Evolutionary conservation across 2,329 filamentous ascomycete genomes (phyloP).

Genomic region (Microascus cirrosus): DNA sequence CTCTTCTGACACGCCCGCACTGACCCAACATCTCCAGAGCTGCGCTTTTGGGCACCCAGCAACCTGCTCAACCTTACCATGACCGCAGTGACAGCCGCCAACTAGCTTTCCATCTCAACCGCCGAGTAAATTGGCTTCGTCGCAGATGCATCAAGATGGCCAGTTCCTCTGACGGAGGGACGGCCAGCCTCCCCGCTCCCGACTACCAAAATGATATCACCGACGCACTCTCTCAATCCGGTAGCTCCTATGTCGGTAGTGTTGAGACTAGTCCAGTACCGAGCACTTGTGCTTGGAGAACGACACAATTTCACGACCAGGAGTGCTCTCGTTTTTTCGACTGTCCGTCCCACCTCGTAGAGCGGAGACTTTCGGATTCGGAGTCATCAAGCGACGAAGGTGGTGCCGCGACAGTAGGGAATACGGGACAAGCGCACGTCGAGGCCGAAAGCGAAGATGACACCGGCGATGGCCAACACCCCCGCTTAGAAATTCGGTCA

Average conservation of each 20-base stretch:
- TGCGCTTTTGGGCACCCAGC: not conserved
- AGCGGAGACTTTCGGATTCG: conserved; percentile 20
- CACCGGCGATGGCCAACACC: not conserved
- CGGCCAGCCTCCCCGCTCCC: conserved; percentile 8
- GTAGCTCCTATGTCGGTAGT: conserved; percentile 29
- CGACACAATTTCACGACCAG: conserved; percentile 23
- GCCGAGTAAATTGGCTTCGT: not conserved
- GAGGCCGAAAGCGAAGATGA: not conserved
- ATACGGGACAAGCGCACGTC: not conserved
- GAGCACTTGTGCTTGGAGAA: conserved; percentile 25
- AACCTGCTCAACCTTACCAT: not conserved
- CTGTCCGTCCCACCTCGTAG: conserved; percentile 33
- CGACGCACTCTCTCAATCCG: conserved; percentile 12
- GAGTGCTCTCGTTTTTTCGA: conserved; percentile 37
- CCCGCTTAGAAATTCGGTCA: not conserved
- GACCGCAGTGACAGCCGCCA: conserved; percentile 5
- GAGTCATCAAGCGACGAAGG: conserved; percentile 1
- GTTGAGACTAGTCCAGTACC: conserved; percentile 9
- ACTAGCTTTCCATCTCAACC: not conserved
- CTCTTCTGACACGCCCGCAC: not conserved
- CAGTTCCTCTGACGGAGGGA: conserved; percentile 16
- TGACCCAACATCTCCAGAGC: not conserved
- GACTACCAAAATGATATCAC: conserved; percentile 7
- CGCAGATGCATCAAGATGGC: conserved; percentile 19
- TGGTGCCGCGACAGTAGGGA: not conserved